These are phyloP conservation scores for Candida yuanshanica DNA, from an alignment of 805 yeast species.

Conservation along the genomic window DNA sequence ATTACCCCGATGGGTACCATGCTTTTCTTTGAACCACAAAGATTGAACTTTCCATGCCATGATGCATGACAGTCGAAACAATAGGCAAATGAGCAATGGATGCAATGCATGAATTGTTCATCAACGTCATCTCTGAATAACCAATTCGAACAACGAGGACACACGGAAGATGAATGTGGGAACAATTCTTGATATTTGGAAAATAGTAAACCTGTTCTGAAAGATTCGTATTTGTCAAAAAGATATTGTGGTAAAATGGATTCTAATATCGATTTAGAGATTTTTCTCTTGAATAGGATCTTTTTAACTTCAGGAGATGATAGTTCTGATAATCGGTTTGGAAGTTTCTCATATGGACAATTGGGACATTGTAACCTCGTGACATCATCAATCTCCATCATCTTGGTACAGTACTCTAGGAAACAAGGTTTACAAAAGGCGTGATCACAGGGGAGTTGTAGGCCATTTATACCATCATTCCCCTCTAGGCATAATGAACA, in stretches of 20 bases:
- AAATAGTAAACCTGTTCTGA: neutral
- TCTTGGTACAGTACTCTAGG: constrained; percentile 33
- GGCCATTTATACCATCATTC: constrained; percentile 38
- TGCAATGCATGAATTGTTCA: constrained; percentile 44
- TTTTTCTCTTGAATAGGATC: constrained; percentile 35
- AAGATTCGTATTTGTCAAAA: constrained; percentile 31
- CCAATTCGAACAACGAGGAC: constrained; percentile 48
- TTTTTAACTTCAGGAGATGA: constrained; percentile 29
- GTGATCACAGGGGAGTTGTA: constrained; percentile 39
- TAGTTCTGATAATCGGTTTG: constrained; percentile 16
- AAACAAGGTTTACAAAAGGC: constrained; percentile 43
- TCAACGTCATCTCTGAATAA: constrained; percentile 42
- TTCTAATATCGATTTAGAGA: constrained; percentile 16
- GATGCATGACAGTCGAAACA: constrained; percentile 52
- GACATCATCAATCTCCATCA: constrained; percentile 43
- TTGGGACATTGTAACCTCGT: constrained; percentile 54
- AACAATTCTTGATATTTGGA: constrained; percentile 34
- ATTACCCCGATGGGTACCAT: constrained; percentile 26
- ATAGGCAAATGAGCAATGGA: constrained; percentile 45
- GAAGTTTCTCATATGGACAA: constrained; percentile 25
- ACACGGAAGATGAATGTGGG: constrained; percentile 43
- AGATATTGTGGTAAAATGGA: constrained; percentile 20
- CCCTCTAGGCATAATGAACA: constrained; percentile 56
- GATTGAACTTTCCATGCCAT: constrained; percentile 52
- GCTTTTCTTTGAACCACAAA: constrained; percentile 35